Evolutionary conservation across 768 basidiomycete genomes (phyloP), one percentile per base, ranked within the genome.

Genomic region (Termitomyces sp.): DNA sequence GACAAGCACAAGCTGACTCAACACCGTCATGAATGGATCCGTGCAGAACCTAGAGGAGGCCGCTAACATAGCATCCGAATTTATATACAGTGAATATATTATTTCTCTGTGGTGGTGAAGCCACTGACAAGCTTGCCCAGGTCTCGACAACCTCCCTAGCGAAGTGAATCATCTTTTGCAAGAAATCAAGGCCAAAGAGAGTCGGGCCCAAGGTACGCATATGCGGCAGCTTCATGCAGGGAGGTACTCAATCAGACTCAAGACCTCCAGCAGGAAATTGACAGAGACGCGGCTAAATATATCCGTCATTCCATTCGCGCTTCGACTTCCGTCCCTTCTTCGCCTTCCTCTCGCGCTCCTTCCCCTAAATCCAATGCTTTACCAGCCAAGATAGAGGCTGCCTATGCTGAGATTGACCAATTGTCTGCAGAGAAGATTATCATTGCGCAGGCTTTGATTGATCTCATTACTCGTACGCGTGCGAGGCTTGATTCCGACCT

Each of bases 211-310:
- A 69, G 78, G 79, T 80, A 42, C 18, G 73, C 59, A 51, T 5
- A 36, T 46, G 36, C 13, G 3, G 36, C 50, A 32, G 27, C 27
- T 36, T 54, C 31, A 20, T 41, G 12, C 36, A n/a, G 22, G n/a
- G 53, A n/a, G 46, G 16, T 50, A 32, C 29, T 55, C 37, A 56
- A 51, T 57, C 37, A 31, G 56, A 46, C 42, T 32, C 14, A 55
- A 82, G 81, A 80, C 46, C 65, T 83, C 2, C 79, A 81, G 63
- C 70, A 72, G 53, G 79, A 82, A 55, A 80, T 82, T 44, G 77
- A 80, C 68, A 72, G 69, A 61, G 79, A 81, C 58, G 71, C 76
- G 5, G 68, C 76, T 6, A 73, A 73, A 61, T 83, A 82, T 66
- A 79, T 83, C 57, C 78, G 79, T 27, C 76, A 78, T 62, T 72